Evolutionary conservation across 805 yeast genomes (phyloP), one percentile per base, ranked within the genome.

Genomic region (Nakazawaea populi): DNA sequence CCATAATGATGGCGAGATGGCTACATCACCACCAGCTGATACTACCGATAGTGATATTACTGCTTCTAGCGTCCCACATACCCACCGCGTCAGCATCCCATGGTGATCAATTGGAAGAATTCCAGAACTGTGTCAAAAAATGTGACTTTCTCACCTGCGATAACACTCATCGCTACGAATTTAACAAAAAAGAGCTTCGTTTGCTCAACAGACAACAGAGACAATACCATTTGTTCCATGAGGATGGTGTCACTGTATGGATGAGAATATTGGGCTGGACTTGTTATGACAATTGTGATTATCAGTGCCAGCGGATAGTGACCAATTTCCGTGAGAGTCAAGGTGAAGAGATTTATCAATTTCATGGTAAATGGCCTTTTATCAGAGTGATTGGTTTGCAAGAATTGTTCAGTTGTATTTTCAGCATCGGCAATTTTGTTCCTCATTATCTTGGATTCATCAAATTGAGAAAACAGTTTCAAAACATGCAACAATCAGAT

Each of bases 281-380:
- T 52, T 89, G 96, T 62, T 67, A 67, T 2, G 76, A 83, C 31
- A 83, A 94, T 61, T 94, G 99, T 68, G 98, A 94, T 67, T 94
- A 94, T 66, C 86, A 83, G 58, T 94, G 99, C 65, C 98, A 94
- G 65, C 82, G 89, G 51, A 63, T 80, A 7, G 71, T 92, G 43
- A 90, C 96, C 0, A 60, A 61, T 1, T 70, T 77, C 38, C 72
- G 96, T 27, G 66, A 69, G 12, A 56, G 52, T 0, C 56, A 67
- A 2, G 72, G 75, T n/a, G 73, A 76, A 53, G 83, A 81, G 51
- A 70, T 89, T 0, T 75, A 76, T 40, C 99, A 94, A 65, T 94
- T 89, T 68, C 97, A 94, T 66, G 99, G 99, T 0, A 94, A 94
- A 69, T 94, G 99, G 99, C 98, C 98, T 2, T 94, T 94, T 60